Evolutionary conservation across 179 eudicot genomes (phyloP).

Genomic region (Beta lomatogona): DNA sequence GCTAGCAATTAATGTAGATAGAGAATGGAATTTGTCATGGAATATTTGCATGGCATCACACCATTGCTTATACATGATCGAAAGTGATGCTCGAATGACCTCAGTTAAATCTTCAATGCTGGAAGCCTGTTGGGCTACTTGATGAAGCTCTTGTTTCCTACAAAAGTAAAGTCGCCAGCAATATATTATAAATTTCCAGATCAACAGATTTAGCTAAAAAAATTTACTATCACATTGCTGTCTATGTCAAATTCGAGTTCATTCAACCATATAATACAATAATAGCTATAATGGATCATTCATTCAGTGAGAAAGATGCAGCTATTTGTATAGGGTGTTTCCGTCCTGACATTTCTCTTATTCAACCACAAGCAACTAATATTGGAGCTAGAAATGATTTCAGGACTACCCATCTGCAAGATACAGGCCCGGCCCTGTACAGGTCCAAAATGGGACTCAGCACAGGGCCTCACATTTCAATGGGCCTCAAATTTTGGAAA

Average conservation of each 20-base stretch:
- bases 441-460: too few relatives aligned
- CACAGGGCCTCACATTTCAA: too few relatives aligned
- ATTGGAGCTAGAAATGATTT: not conserved
- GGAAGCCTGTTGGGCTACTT: conserved; percentile 97
- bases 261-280: not conserved
- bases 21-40: conserved; percentile 77
- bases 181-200: not conserved
- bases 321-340: not conserved
- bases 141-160: conserved; percentile 97
- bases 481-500: too few relatives aligned
- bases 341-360: not conserved
- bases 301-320: not conserved
- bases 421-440: too few relatives aligned
- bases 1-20: conserved; percentile 70
- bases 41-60: conserved; percentile 80
- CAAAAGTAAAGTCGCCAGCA: conserved; percentile 11
- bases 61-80: conserved; percentile 96
- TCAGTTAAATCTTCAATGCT: conserved; percentile 85
- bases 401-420: not conserved
- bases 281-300: not conserved
- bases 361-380: not conserved
- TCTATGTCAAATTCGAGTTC: not conserved
- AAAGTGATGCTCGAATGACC: conserved; percentile 79
- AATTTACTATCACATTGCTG: not conserved
- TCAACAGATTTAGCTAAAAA: not conserved